These are phyloP conservation scores for Pleurostoma richardsiae DNA, from an alignment of 2,329 filamentous ascomycete genomes.

Conservation along the genomic window DNA sequence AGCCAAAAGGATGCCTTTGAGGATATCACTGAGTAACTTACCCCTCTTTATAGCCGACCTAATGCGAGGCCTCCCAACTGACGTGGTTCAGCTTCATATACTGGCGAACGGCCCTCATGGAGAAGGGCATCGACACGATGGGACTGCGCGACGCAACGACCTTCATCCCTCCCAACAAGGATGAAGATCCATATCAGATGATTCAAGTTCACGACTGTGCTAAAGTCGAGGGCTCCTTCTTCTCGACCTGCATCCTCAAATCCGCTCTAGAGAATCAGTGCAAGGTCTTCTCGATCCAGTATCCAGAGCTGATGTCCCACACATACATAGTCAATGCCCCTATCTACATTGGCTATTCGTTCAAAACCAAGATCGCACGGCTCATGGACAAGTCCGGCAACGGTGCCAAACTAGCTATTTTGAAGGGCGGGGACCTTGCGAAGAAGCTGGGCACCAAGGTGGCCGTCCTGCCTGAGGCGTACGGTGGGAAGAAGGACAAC, in stretches of 20 bases:
- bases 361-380: neutral
- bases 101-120: slow-evolving; percentile 1
- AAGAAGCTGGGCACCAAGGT: no score
- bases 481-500: no score
- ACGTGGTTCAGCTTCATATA: neutral
- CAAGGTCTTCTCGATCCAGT: neutral
- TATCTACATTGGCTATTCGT: neutral
- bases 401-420: neutral
- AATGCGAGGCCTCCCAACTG: no score
- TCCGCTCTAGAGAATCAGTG: neutral
- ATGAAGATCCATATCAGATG: neutral
- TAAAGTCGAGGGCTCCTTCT: neutral
- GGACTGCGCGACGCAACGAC: neutral
- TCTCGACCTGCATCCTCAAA: neutral
- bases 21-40: neutral
- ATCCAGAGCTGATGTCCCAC: neutral
- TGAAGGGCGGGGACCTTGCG: no score
- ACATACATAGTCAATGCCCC: neutral
- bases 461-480: no score
- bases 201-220: slow-evolving; percentile 2
- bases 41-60: neutral
- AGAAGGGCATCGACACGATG: neutral
- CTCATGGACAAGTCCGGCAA: neutral
- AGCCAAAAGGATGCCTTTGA: neutral
- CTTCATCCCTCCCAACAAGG: neutral